Base-by-base conservation (phyloP, 225 moss, liverwort and hornwort species). In the Physcomitrium patens region DNA sequence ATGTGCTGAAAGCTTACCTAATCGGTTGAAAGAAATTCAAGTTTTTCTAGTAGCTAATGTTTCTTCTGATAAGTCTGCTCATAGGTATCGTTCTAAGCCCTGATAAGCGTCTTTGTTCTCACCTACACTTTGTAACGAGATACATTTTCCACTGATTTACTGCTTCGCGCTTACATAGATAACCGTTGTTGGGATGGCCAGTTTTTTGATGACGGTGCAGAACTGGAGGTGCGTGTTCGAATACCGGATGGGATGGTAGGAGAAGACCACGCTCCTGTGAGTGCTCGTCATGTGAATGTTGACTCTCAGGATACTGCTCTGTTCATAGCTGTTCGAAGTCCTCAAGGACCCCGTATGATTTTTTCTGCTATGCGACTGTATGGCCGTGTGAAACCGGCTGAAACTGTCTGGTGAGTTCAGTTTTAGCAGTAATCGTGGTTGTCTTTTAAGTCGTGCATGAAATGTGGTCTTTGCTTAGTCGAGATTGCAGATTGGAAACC, bases 201-300 rank as follows among this genome's bases (percentile, higher is more conserved):
- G 99, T 99, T 99, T 85, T 87, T 83, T 81, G 99, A 99, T 90
- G 95, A 95, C 69, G 91, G 90, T 89, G 87, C 86, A 86, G 93
- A 91, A 48, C 66, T 95, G 78, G 99, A 99, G 86, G 81, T 99
- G 43, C 87, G 99, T 58, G 88, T 99, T 53, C 87, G 83, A 61
- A 83, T 99, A 59, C 95, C 93, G 10, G 71, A 76, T 73, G 89
- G 79, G 60, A 82, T 79, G 60, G 60, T 86, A 10, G 91, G 88
- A 75, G 86, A 80, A 28, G 91, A 91, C 31, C 75, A 81, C 45
- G 87, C 84, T 27, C 63, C 75, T 71, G 79, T 90, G 16, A 93
- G 93, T 67, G 95, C 99, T 26, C 87, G 89, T 66, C 86, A 91
- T 68, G 89, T 99, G 41, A 86, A 89, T 62, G 95, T 99, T 63